Evolutionary conservation across 2,329 filamentous ascomycete species (phyloP), one percentile per base, ranked within the genome.

Genomic region (Coniosporium tulheliwenetii): DNA sequence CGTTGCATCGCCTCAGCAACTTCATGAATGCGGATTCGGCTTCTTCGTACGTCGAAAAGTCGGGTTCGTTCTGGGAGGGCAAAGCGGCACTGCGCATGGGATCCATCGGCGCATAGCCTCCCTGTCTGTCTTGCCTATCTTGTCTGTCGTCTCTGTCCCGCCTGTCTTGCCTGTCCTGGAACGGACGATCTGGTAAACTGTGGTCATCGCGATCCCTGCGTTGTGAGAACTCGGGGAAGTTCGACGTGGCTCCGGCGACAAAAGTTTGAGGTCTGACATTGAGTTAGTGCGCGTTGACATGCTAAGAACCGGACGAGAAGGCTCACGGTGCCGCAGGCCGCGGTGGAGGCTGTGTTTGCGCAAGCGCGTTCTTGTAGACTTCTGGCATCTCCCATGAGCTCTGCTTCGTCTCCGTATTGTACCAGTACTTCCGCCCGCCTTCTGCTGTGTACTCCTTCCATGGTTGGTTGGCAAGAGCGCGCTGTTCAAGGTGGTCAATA

Each of bases 361-460:
- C 79, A 43, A 87, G 67, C 44, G 84, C 82, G 50, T 72, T 71
- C 55, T 83, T 85, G 63, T 87, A 87, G 46, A 66, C 76, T 41
- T 85, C 82, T 42, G 91, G 91, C 73, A 94, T 87, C 54, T 87
- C 81, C 91, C 91, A 98, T 30, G 83, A 85, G 59, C 86, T 96
- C 64, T 86, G 75, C 62, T 89, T 87, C 36, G 84, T 87, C 61
- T 93, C 81, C 30, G 79, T 83, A 60, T 98, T 91, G 61, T 87
- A 89, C 52, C 86, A 98, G 63, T 98, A 98, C 57, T 89, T 85
- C 52, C 80, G 78, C 37, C 89, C 91, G 47, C 85, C 83, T 46
- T 86, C 78, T 15, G 84, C 79, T 19, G 81, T 85, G 55, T 93
- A 91, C 61, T 94, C 85, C 55, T 89, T 91, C 86, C 87, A 98